A percentile compares a stretch with the other conserved stretches of the same genome.
Conservation (phyloP, 208 protist species). For the Angomonas desouzai region DNA sequence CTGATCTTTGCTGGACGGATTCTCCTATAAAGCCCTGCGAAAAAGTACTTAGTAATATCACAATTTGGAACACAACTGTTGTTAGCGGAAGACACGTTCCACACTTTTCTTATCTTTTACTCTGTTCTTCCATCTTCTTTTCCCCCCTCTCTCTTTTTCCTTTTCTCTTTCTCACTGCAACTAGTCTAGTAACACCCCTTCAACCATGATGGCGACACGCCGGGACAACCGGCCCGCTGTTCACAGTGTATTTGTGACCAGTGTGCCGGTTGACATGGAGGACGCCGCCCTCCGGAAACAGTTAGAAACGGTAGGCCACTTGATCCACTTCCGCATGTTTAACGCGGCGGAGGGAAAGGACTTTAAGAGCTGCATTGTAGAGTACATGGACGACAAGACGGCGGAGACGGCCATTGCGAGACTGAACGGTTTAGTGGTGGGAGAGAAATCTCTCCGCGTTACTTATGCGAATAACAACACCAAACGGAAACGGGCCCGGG, state of each 20-base stretch:
- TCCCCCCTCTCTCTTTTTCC: constrained; percentile 1
- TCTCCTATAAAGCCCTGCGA: no score
- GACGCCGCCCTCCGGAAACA: constrained; percentile 56
- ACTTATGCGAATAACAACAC: constrained; percentile 17
- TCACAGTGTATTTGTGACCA: constrained; percentile 78
- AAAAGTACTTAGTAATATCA: no score
- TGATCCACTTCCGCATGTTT: constrained; percentile 65
- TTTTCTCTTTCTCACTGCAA: no score
- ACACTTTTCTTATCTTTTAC: no score
- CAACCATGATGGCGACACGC: neutral
- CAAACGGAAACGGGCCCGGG: neutral
- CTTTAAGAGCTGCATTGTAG: constrained; percentile 70
- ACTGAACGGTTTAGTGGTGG: constrained; percentile 73
- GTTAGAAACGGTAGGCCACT: constrained; percentile 83
- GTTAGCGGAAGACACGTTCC: no score
- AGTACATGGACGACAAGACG: constrained; percentile 73
- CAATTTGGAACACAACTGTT: no score
- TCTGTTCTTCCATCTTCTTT: constrained; percentile 6
- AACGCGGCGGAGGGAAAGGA: constrained; percentile 59
- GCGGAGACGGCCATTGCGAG: constrained; percentile 71
- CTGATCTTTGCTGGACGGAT: neutral
- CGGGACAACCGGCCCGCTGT: constrained; percentile 10
- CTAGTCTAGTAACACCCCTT: neutral
- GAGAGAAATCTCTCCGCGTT: constrained; percentile 65
- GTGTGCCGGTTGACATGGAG: constrained; percentile 67